These are phyloP conservation scores for Eucalyptus paniculata DNA, from an alignment of 345 rosid genomes.

Conservation along the genomic window DNA sequence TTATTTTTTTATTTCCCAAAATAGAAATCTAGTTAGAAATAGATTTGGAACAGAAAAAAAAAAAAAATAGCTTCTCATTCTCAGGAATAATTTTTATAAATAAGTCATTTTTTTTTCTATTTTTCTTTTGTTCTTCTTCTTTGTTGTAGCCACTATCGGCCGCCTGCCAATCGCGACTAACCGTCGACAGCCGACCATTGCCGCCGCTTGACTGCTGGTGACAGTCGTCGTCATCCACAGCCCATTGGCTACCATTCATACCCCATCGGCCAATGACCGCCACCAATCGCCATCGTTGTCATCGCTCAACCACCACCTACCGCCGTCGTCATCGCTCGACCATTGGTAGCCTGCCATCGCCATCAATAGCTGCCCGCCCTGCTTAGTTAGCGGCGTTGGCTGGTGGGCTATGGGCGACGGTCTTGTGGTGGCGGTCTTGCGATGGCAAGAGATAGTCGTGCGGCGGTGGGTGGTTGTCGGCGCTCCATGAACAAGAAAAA, in stretches of 20 bases:
- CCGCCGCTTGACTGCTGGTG: accelerated
- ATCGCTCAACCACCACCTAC: accelerated
- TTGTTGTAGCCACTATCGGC: too few relatives aligned
- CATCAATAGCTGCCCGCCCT: accelerated
- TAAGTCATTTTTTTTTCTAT: too few relatives aligned
- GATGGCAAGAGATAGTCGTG: accelerated
- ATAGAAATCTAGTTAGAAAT: accelerated
- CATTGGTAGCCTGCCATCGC: accelerated
- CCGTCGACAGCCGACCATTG: accelerated
- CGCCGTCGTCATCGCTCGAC: accelerated
- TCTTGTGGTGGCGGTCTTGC: too few relatives aligned
- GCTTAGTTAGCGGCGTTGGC: accelerated
- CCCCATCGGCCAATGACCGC: accelerated
- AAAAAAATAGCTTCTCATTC: accelerated
- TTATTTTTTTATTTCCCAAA: too few relatives aligned
- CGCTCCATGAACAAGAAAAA: too few relatives aligned
- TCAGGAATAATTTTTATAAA: accelerated
- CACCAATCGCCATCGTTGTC: too few relatives aligned
- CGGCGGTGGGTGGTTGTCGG: accelerated
- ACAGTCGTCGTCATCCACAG: accelerated
- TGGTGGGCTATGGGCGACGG: too few relatives aligned
- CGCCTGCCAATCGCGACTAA: accelerated
- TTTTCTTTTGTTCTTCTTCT: too few relatives aligned
- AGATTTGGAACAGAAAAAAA: too few relatives aligned
- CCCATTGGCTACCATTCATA: accelerated